Percentiles rank a stretch among this genome's conserved stretches.
Conservation (phyloP, 129 eudicot species). For the Glebionis coronaria region DNA sequence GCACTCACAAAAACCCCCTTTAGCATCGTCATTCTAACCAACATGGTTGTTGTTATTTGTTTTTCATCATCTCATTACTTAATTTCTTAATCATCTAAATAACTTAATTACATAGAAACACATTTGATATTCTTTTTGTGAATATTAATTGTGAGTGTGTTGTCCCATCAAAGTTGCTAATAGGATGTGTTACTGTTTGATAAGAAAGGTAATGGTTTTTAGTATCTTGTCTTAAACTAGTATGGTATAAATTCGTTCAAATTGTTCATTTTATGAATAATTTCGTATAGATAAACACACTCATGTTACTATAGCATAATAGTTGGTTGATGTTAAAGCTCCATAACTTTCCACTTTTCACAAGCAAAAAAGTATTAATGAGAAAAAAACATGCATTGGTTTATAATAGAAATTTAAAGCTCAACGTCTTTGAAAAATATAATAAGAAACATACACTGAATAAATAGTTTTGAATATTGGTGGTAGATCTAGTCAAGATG, state of each 20-base stretch:
- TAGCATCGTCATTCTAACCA: too few relatives aligned
- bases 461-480: neutral
- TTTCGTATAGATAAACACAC: too few relatives aligned
- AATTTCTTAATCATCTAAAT: too few relatives aligned
- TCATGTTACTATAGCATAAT: neutral
- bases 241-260: neutral
- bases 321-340: neutral
- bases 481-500: slow-evolving; percentile 19
- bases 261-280: neutral
- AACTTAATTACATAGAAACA: too few relatives aligned
- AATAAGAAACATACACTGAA: neutral
- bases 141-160: neutral
- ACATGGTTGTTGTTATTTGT: too few relatives aligned
- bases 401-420: neutral
- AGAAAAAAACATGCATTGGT: slow-evolving; percentile 3
- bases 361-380: neutral
- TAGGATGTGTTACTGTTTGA: neutral
- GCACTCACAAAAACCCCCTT: too few relatives aligned
- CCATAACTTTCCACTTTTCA: neutral
- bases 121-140: neutral
- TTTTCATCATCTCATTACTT: too few relatives aligned
- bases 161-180: neutral
- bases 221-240: neutral
- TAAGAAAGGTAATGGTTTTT: neutral
- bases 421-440: neutral